These are phyloP conservation scores for Fusarium sp. DNA, from an alignment of 2,329 filamentous ascomycete species.

Conservation along the genomic window DNA sequence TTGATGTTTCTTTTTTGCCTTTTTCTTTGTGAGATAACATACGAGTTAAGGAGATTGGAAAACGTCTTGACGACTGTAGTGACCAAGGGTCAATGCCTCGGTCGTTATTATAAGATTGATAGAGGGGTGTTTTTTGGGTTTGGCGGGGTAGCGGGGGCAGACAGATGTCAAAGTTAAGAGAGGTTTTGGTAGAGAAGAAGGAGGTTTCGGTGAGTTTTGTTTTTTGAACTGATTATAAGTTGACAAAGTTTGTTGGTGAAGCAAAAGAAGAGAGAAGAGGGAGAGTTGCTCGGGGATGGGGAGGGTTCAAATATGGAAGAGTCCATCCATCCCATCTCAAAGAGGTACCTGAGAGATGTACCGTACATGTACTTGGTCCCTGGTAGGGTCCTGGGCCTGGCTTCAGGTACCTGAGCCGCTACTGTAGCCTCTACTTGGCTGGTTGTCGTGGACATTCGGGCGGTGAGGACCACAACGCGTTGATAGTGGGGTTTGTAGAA, in stretches of 20 bases:
- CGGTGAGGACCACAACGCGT: constrained; percentile 40
- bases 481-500: constrained; percentile 42
- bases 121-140: constrained; percentile 36
- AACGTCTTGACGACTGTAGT: constrained; percentile 86
- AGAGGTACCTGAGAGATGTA: constrained; percentile 3
- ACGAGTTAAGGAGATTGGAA: constrained; percentile 98
- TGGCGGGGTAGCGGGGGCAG: constrained; percentile 44
- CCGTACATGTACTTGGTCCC: background rate
- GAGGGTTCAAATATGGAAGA: constrained; percentile 40
- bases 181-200: constrained; percentile 8
- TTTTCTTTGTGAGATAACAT: constrained; percentile 54
- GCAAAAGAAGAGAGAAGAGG: constrained; percentile 12
- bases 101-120: constrained; percentile 53
- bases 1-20: background rate
- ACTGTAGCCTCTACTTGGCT: background rate
- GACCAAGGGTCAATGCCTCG: constrained; percentile 68
- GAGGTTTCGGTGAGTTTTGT: constrained; percentile 2
- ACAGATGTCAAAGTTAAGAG: constrained; percentile 24
- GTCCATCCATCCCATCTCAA: background rate
- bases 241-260: constrained; percentile 31
- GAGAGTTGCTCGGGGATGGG: constrained; percentile 22
- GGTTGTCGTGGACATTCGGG: constrained; percentile 29
- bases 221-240: constrained; percentile 19
- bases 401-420: background rate
- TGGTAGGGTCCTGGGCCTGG: background rate